phyloP scores from a whole-genome alignment of 306 rosid species.

The Vicia villosa region DNA sequence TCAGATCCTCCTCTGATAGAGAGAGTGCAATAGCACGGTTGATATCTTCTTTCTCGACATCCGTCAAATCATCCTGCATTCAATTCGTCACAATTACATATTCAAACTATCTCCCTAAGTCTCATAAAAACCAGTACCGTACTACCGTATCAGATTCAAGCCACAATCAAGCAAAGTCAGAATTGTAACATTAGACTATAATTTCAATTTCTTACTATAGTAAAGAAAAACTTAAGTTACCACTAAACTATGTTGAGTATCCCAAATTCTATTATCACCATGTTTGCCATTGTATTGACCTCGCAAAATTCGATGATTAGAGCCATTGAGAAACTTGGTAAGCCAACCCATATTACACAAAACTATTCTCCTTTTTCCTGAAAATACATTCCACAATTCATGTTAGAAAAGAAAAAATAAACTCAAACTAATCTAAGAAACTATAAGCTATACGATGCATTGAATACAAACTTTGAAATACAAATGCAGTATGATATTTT shows the following conservation, averaged over 20 bases:
- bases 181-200: background rate
- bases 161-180: no score
- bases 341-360: slow-evolving; percentile 72
- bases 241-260: slow-evolving; percentile 55
- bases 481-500: slow-evolving; percentile 18
- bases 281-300: slow-evolving; percentile 55
- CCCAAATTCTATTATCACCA: slow-evolving; percentile 60
- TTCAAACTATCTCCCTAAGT: slow-evolving; percentile 34
- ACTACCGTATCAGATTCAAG: background rate
- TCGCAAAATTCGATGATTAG: slow-evolving; percentile 48
- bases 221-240: slow-evolving; percentile 48
- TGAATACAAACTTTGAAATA: slow-evolving; percentile 24
- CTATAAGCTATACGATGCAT: background rate
- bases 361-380: slow-evolving; percentile 48
- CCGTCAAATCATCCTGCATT: slow-evolving; percentile 66
- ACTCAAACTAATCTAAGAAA: slow-evolving; percentile 17
- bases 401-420: slow-evolving; percentile 18
- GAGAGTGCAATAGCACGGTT: slow-evolving; percentile 77
- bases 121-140: slow-evolving; percentile 17
- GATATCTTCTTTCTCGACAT: slow-evolving; percentile 61
- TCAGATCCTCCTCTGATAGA: slow-evolving; percentile 63
- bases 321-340: slow-evolving; percentile 72
- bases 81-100: slow-evolving; percentile 35
- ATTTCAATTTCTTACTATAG: slow-evolving; percentile 11
- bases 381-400: slow-evolving; percentile 21